A percentile compares a stretch with the other conserved stretches of the same genome.
These are phyloP conservation scores for Phytopythium helicoides DNA, from an alignment of 352 stramenopile genomes.

Conservation along the genomic window DNA sequence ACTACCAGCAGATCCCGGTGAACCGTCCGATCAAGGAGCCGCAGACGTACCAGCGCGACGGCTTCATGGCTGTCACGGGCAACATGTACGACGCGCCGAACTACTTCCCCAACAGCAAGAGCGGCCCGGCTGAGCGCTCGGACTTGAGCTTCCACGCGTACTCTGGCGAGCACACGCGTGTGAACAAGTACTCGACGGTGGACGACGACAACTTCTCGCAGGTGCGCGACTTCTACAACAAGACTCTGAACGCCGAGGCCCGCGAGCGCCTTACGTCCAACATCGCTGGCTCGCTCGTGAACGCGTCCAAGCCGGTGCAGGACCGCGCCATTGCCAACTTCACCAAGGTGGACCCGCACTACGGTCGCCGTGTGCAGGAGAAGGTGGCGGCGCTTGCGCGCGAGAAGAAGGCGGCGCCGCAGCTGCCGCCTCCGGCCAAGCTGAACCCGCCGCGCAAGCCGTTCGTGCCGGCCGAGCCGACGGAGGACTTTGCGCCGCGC, in stretches of 20 bases:
- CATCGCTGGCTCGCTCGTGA: conserved; percentile 80
- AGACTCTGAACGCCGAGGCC: conserved; percentile 62
- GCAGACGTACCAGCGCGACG: conserved; percentile 85
- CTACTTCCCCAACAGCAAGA: conserved; percentile 90
- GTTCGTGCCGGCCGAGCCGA: conserved; percentile 48
- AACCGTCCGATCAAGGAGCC: no score
- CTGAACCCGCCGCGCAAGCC: conserved; percentile 67
- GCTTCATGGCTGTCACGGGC: conserved; percentile 68
- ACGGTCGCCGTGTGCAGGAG: conserved; percentile 73
- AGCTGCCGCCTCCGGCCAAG: conserved; percentile 79
- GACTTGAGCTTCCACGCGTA: conserved; percentile 28
- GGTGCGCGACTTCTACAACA: conserved; percentile 78
- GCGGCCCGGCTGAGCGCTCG: conserved; percentile 36
- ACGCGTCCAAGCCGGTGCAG: conserved; percentile 81
- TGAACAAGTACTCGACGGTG: conserved; percentile 69
- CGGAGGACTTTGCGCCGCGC: conserved; percentile 45
- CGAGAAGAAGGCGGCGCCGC: conserved; percentile 69
- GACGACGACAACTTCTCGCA: conserved; percentile 92
- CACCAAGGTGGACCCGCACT: conserved; percentile 78
- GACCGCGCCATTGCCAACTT: conserved; percentile 89
- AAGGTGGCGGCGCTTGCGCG: conserved; percentile 38
- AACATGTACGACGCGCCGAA: conserved; percentile 75
- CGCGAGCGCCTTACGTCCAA: conserved; percentile 85
- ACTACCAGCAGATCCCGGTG: no score
- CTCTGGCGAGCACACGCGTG: conserved; percentile 27